Evolutionary conservation across 805 yeast species (phyloP).

Genomic region (Suhomyces sp.): DNA sequence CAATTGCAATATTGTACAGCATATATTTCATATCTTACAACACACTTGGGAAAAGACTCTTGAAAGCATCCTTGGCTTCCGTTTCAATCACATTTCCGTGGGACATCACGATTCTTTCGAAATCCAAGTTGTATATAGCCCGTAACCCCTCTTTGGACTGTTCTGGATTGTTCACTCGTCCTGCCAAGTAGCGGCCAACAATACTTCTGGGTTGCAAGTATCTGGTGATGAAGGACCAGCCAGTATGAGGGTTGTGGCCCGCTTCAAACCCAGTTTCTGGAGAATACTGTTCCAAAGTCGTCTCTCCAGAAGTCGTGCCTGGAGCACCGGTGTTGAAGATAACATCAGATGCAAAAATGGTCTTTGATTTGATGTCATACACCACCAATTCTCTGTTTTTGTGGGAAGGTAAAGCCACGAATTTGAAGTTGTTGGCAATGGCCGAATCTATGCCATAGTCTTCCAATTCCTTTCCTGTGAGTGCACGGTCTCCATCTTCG

Average conservation of each 20-base stretch:
- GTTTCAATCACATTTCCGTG: constrained; percentile 58
- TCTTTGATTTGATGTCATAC: constrained; percentile 11
- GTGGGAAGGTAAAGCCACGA: constrained; percentile 12
- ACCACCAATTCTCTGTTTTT: constrained; percentile 15
- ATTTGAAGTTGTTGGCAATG: constrained; percentile 11
- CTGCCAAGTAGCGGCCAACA: constrained; percentile 8
- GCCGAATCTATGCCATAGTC: constrained; percentile 10
- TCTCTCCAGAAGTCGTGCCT: constrained; percentile 9
- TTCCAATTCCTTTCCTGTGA: constrained; percentile 19
- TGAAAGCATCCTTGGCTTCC: constrained; percentile 28
- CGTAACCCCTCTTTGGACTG: constrained; percentile 19
- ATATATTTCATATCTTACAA: no score
- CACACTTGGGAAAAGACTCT: constrained; percentile 10
- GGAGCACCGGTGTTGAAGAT: constrained; percentile 12
- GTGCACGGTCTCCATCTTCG: constrained; percentile 13
- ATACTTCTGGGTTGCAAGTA: constrained; percentile 12
- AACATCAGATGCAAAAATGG: constrained; percentile 14
- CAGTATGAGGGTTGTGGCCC: constrained; percentile 12
- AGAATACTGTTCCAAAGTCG: constrained; percentile 14
- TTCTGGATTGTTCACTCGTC: constrained; percentile 4
- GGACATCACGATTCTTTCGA: constrained; percentile 52
- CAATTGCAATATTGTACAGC: no score
- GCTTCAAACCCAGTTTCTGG: constrained; percentile 13
- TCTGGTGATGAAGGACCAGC: constrained; percentile 14
- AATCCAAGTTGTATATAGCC: constrained; percentile 41